Evolutionary conservation across 108 stramenopile species (phyloP).

Genomic region (Discostella pseudostelligera): DNA sequence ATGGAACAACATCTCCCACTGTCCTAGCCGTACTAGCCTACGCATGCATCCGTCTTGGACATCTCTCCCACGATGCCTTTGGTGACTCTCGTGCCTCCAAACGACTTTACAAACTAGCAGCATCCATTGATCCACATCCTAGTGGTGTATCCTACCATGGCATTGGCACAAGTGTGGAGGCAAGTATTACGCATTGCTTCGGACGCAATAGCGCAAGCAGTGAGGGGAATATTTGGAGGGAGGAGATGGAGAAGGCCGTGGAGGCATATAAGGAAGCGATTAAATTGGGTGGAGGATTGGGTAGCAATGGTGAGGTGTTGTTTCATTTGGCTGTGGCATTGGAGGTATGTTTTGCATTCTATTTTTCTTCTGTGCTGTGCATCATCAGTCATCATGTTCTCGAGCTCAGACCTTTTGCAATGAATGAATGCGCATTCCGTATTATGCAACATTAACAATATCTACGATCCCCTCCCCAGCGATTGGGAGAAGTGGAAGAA

Average conservation of each 20-base stretch:
- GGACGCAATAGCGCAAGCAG: background rate
- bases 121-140: slow-evolving; percentile 64
- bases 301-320: slow-evolving; percentile 33
- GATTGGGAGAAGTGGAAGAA: slow-evolving; percentile 65
- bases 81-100: slow-evolving; percentile 74
- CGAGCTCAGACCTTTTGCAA: background rate
- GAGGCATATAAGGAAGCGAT: slow-evolving; percentile 62
- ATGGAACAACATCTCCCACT: slow-evolving; percentile 2
- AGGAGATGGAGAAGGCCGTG: slow-evolving; percentile 61
- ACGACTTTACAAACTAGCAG: slow-evolving; percentile 63
- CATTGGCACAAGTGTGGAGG: slow-evolving; percentile 69
- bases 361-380: background rate
- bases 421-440: background rate
- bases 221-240: slow-evolving; percentile 34
- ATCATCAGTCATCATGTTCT: background rate
- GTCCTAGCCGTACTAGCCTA: slow-evolving; percentile 63
- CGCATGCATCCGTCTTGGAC: slow-evolving; percentile 67
- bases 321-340: slow-evolving; percentile 80
- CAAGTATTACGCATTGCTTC: slow-evolving; percentile 21
- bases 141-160: slow-evolving; percentile 64
- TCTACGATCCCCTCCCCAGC: slow-evolving; percentile 5
- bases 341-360: slow-evolving; percentile 54
- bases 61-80: slow-evolving; percentile 72
- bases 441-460: background rate
- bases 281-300: slow-evolving; percentile 27